Conservation (phyloP, 2,329 filamentous ascomycete species). For the Pseudogymnoascus sp. region DNA sequence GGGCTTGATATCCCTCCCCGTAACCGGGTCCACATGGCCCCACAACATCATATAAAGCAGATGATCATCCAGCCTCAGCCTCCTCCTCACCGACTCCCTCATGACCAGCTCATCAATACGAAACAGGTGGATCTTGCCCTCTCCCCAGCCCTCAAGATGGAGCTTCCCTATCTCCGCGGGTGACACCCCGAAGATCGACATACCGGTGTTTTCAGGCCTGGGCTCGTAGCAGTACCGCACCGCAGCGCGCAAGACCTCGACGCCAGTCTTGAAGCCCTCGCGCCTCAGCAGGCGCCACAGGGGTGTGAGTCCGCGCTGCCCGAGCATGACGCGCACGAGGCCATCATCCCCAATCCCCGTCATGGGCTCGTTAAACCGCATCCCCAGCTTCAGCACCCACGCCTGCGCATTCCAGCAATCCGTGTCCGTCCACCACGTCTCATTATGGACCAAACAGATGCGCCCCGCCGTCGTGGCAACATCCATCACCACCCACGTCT, state of each 20-base stretch:
- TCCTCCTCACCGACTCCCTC: constrained; percentile 44
- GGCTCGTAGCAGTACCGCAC: constrained; percentile 45
- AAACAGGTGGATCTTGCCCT: constrained; percentile 37
- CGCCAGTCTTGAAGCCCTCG: constrained; percentile 38
- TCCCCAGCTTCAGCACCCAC: constrained; percentile 64
- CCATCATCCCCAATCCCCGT: constrained; percentile 41
- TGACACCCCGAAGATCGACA: constrained; percentile 43
- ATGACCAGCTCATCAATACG: constrained; percentile 52
- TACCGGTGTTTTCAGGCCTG: constrained; percentile 13
- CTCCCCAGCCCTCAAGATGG: constrained; percentile 50
- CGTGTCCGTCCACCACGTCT: constrained; percentile 44
- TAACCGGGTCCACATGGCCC: constrained; percentile 50
- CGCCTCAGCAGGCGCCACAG: constrained; percentile 53
- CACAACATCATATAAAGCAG: constrained; percentile 51
- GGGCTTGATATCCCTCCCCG: constrained; percentile 43
- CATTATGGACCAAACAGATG: constrained; percentile 43
- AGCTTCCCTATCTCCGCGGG: constrained; percentile 42
- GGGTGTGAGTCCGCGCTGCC: constrained; percentile 46
- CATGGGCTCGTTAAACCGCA: constrained; percentile 58
- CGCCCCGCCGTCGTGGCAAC: constrained; percentile 49
- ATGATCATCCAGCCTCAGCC: constrained; percentile 44
- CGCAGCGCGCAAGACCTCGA: constrained; percentile 48
- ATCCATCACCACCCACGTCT: constrained; percentile 69
- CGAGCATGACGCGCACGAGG: constrained; percentile 50
- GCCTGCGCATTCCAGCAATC: constrained; percentile 55